Conservation (phyloP, 495 filamentous ascomycete genomes). For the Thozetella sp. region DNA sequence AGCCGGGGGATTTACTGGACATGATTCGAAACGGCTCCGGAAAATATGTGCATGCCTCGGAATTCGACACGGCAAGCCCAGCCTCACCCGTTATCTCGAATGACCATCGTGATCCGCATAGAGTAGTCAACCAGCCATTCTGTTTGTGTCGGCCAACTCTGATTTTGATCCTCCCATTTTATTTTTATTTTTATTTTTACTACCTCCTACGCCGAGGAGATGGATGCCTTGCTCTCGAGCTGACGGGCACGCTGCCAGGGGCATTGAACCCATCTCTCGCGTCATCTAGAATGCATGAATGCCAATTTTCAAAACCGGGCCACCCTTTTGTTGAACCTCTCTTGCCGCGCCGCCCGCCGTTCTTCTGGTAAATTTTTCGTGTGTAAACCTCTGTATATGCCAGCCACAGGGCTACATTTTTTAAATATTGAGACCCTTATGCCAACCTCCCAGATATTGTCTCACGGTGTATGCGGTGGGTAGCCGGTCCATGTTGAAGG, state of each 20-base stretch:
- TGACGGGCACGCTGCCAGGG: background rate
- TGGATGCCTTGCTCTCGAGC: background rate
- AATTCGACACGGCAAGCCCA: background rate
- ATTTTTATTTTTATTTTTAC: no score
- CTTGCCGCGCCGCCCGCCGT: constrained; percentile 1
- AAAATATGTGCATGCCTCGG: background rate
- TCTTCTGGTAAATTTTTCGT: background rate
- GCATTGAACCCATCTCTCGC: background rate
- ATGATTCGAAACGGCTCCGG: background rate
- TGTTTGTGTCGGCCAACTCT: no score
- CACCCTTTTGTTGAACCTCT: constrained; percentile 10
- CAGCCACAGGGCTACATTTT: background rate
- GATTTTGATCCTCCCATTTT: no score
- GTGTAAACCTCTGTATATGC: background rate
- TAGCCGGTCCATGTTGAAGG: constrained; percentile 4
- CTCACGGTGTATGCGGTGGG: background rate
- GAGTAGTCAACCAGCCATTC: no score
- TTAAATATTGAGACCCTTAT: no score
- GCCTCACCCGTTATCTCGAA: background rate
- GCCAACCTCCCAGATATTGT: background rate
- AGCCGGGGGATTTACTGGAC: background rate
- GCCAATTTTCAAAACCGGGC: background rate
- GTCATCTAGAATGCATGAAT: background rate
- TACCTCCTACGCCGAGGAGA: no score
- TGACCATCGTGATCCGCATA: no score